Evolutionary conservation across 23 red algal species (phyloP).

Genomic region (Porphyridium purpureum): DNA sequence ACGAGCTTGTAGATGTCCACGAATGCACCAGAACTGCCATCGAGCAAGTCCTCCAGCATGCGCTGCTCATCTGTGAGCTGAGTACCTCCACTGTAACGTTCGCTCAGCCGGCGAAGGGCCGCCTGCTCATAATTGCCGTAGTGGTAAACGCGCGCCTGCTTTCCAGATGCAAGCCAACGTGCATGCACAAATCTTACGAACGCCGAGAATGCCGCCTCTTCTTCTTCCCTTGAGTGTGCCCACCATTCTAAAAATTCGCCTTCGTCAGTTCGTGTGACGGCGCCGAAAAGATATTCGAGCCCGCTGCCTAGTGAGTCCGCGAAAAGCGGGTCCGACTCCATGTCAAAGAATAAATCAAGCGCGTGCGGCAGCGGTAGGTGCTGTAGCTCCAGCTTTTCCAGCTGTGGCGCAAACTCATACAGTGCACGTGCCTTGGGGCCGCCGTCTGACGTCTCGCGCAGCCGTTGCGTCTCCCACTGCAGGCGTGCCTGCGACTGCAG

Average conservation of each 20-base stretch:
- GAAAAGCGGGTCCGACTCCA: conserved; percentile 47
- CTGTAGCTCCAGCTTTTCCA: not conserved
- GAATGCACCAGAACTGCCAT: conserved; percentile 21
- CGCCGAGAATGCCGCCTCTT: conserved; percentile 30
- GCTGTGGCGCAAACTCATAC: conserved; percentile 9
- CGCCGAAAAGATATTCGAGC: conserved; percentile 61
- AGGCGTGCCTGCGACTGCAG: conserved; percentile 30
- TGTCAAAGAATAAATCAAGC: conserved; percentile 50
- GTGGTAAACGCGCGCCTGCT: conserved; percentile 46
- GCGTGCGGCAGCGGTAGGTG: conserved; percentile 11
- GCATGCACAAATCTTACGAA: conserved; percentile 10
- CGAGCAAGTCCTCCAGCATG: conserved; percentile 17
- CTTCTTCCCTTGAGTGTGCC: conserved; percentile 31
- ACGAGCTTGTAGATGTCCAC: conserved; percentile 53
- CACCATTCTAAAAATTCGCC: conserved; percentile 30
- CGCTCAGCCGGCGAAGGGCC: conserved; percentile 33
- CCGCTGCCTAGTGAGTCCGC: conserved; percentile 2
- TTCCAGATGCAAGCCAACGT: too few species aligned
- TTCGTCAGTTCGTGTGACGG: conserved; percentile 1
- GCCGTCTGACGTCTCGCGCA: not conserved
- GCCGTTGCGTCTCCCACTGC: conserved; percentile 11
- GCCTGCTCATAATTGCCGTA: conserved; percentile 64
- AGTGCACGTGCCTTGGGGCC: not conserved
- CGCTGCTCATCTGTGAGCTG: too few species aligned
- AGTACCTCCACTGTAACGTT: conserved; percentile 8